Conservation (phyloP, 2,329 filamentous ascomycete genomes). For the Alternaria conjuncta region DNA sequence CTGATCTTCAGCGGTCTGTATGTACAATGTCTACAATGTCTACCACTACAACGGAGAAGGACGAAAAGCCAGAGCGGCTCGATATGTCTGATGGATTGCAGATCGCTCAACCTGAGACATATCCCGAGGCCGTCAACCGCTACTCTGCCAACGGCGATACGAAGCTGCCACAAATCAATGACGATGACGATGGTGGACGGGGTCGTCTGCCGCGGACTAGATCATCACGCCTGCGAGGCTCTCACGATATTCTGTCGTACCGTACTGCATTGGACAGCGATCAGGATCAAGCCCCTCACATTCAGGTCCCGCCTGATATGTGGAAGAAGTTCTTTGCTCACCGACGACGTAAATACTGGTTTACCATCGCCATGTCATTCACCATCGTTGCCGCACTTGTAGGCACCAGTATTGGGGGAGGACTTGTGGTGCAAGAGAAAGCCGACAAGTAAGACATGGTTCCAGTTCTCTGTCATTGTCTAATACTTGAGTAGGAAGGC, state of each 20-base stretch:
- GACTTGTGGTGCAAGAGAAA: slow-evolving; percentile 3
- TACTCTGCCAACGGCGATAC: slow-evolving; percentile 1
- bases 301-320: slow-evolving; percentile 1
- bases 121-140: slow-evolving; percentile 2
- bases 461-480: not conserved
- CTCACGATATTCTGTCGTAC: not conserved
- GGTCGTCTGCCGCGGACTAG: not conserved
- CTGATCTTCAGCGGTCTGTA: not conserved
- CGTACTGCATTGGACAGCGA: not conserved
- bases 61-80: not conserved
- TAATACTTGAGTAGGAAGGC: not conserved
- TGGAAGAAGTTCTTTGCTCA: slow-evolving; percentile 5
- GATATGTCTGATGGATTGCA: slow-evolving; percentile 5
- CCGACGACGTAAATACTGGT: not conserved
- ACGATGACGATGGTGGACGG: not conserved
- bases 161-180: slow-evolving; percentile 4
- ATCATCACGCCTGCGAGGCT: not conserved
- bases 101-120: slow-evolving; percentile 8
- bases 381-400: not conserved
- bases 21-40: not conserved
- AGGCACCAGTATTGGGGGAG: slow-evolving; percentile 3
- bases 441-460: not conserved
- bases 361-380: not conserved
- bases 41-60: not conserved
- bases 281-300: not conserved